These are phyloP conservation scores for Phylloporus sp. DNA, from an alignment of 1,284 basidiomycete genomes.

Conservation along the genomic window DNA sequence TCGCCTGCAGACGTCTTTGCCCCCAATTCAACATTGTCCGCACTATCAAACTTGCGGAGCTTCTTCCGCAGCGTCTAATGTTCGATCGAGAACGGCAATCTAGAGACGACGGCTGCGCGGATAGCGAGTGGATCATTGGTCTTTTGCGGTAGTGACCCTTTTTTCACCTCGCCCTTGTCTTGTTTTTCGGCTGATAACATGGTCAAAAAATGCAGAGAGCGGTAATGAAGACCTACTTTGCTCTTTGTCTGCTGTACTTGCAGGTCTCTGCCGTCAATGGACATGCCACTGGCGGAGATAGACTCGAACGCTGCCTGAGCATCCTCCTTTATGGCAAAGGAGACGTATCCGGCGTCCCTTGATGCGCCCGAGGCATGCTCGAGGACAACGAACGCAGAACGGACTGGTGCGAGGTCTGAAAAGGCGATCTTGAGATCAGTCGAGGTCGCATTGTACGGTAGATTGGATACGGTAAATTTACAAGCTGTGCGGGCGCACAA, in stretches of 20 bases:
- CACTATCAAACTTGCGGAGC: constrained; percentile 78
- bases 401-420: constrained; percentile 93
- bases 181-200: constrained; percentile 48
- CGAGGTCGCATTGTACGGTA: constrained; percentile 90
- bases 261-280: constrained; percentile 71
- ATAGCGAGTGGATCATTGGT: constrained; percentile 79
- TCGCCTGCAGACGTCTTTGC: constrained; percentile 56
- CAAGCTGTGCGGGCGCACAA: constrained; percentile 49
- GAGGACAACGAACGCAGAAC: constrained; percentile 93
- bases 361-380: constrained; percentile 83
- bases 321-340: constrained; percentile 91
- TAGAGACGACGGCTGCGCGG: constrained; percentile 81
- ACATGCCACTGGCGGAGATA: constrained; percentile 62
- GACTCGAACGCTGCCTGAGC: constrained; percentile 79
- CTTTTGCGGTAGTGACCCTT: constrained; percentile 44
- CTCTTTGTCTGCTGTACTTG: constrained; percentile 83
- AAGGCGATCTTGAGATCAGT: constrained; percentile 92
- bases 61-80: constrained; percentile 89
- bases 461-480: constrained; percentile 82
- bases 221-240: constrained; percentile 56
- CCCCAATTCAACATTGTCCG: constrained; percentile 78
- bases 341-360: constrained; percentile 98
- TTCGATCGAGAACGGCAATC: constrained; percentile 73
- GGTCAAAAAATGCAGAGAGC: too few species aligned
- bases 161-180: constrained; percentile 43